Evolutionary conservation across 768 basidiomycete genomes (phyloP).

Genomic region (Porphyrellus cyaneotinctus): DNA sequence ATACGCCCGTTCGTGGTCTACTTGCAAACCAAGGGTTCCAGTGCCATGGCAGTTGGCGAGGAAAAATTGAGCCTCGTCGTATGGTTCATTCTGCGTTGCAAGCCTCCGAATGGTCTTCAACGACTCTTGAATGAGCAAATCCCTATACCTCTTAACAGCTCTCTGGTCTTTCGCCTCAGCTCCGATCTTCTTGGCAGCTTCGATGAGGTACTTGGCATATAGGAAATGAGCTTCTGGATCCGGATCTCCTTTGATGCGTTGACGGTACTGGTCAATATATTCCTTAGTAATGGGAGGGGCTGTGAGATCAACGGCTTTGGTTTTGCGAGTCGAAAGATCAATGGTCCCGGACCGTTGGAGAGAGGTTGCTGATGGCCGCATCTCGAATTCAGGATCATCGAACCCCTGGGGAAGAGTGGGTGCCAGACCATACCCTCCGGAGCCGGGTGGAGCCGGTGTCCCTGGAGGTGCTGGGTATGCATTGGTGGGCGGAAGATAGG

Average conservation of each 20-base stretch:
- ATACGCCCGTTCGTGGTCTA: slow-evolving; percentile 97
- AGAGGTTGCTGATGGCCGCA: slow-evolving; percentile 39
- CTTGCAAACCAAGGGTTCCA: slow-evolving; percentile 89
- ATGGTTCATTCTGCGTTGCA: slow-evolving; percentile 88
- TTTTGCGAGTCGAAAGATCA: slow-evolving; percentile 55
- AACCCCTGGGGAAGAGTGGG: slow-evolving; percentile 30
- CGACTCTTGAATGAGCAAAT: slow-evolving; percentile 80
- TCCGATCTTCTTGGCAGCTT: slow-evolving; percentile 92
- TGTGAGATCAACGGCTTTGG: slow-evolving; percentile 77
- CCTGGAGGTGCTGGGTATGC: slow-evolving; percentile 20
- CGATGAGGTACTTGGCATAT: slow-evolving; percentile 98
- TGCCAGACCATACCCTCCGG: slow-evolving; percentile 17
- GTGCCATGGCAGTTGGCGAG: slow-evolving; percentile 96
- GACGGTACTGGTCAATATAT: slow-evolving; percentile 96
- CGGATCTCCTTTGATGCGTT: slow-evolving; percentile 94
- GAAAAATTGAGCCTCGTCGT: slow-evolving; percentile 97
- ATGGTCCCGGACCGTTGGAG: slow-evolving; percentile 59
- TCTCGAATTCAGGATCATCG: slow-evolving; percentile 51
- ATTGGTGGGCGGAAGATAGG: slow-evolving; percentile 31
- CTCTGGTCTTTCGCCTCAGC: slow-evolving; percentile 70
- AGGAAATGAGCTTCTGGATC: slow-evolving; percentile 97
- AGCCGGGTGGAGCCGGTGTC: slow-evolving; percentile 14
- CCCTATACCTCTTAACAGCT: slow-evolving; percentile 85
- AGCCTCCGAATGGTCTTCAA: slow-evolving; percentile 90
- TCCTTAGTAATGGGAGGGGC: slow-evolving; percentile 91